Evolutionary conservation across 495 filamentous ascomycete genomes (phyloP), one percentile per base, ranked within the genome.

Genomic region (Penicillium lagena): DNA sequence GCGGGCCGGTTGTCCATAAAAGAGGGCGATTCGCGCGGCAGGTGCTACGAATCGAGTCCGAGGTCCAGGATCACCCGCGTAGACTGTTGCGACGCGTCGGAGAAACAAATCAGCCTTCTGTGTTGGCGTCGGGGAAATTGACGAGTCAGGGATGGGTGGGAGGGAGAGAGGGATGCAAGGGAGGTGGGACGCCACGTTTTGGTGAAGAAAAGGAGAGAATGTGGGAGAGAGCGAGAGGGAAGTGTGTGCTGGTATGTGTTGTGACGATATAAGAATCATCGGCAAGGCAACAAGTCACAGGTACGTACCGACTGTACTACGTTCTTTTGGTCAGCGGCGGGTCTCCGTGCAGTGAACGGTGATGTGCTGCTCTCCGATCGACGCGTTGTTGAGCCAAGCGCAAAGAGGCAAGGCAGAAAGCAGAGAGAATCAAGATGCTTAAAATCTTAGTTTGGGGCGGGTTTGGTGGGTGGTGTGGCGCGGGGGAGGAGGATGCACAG

Each of bases 1-100:
- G 86, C 79, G 77, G 85, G 81, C 79, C 87, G 86, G 79, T 90
- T 87, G 86, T 95, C 93, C 83, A 71, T 69, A 66, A 62, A 67
- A 65, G 53, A 38, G 17, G 33, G 12, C 38, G n/a, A 43, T 22
- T 22, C 22, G 22, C 22, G 22, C 22, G 22, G 4, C 22, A 22
- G 22, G 22, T 22, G 22, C 22, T 22, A 22, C 22, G 22, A 22
- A 22, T 22, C 40, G 40, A 14, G 32, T 43, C 30, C 30, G 30
- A 35, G 12, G 32, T n/a, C 17, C 40, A 55, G 52, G 52, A 22
- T 22, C 22, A 22, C 22, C 22, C 22, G 22, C 22, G 22, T 22
- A 22, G 22, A 0, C 22, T 22, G 22, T 22, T 22, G 22, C 22
- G 22, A 22, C 53, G 50, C 46, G 53, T 56, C 42, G 34, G 35